Conservation (phyloP, 257 asterid species). For the Ajuga chamaepitys region DNA sequence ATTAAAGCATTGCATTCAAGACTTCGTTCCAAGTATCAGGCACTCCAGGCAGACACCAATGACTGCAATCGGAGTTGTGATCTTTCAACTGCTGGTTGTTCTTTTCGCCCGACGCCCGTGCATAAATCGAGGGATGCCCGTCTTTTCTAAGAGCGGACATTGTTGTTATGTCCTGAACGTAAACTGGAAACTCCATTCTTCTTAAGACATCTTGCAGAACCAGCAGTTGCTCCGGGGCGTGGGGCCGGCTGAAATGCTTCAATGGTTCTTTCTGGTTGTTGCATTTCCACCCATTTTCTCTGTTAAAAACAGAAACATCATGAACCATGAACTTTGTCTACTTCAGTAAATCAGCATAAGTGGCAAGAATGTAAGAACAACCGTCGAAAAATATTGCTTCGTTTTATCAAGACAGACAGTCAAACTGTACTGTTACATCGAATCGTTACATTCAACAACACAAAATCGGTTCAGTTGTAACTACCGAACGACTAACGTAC, state of each 20-base stretch:
- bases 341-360: neutral
- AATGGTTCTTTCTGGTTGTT: constrained; percentile 52
- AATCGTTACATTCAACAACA: no score
- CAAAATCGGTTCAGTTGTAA: no score
- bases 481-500: no score
- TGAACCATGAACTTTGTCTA: neutral
- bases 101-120: constrained; percentile 38
- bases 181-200: constrained; percentile 60
- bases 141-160: constrained; percentile 64
- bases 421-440: no score
- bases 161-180: constrained; percentile 53
- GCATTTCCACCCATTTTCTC: constrained; percentile 76
- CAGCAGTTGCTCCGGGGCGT: constrained; percentile 37
- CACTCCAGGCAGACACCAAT: constrained; percentile 93
- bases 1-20: constrained; percentile 48
- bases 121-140: constrained; percentile 87
- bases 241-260: constrained; percentile 34
- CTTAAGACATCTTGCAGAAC: constrained; percentile 46
- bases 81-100: constrained; percentile 34
- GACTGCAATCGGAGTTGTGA: constrained; percentile 64
- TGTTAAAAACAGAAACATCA: constrained; percentile 4
- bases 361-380: no score
- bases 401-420: no score
- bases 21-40: constrained; percentile 90
- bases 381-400: no score